These are phyloP conservation scores for Microsporum canis DNA, from an alignment of 2,329 filamentous ascomycete species.

Conservation along the genomic window DNA sequence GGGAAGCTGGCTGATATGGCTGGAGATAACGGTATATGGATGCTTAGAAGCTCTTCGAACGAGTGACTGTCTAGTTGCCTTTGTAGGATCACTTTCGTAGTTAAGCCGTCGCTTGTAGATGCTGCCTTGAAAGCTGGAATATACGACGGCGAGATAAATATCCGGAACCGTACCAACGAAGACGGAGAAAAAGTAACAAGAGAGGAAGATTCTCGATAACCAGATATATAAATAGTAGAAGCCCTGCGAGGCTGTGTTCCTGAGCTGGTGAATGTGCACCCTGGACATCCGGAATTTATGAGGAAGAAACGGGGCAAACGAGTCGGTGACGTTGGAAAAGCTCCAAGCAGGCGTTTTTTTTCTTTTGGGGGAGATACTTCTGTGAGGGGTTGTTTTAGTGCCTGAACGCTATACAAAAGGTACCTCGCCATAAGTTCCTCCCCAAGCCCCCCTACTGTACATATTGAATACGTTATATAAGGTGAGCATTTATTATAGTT, in stretches of 20 bases:
- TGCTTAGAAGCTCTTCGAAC: background rate
- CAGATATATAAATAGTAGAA: background rate
- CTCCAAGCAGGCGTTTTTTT: background rate
- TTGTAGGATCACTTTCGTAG: background rate
- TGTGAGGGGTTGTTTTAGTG: background rate
- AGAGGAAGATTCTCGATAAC: background rate
- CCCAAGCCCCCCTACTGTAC: no score
- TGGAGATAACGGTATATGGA: background rate
- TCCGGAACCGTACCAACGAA: background rate
- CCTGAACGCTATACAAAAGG: background rate
- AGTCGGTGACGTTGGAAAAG: slow-evolving; percentile 1
- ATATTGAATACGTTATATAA: no score
- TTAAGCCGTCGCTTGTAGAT: background rate
- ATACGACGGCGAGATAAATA: background rate
- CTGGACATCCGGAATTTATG: background rate
- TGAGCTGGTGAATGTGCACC: background rate
- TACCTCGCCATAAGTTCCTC: background rate
- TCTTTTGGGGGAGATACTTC: background rate
- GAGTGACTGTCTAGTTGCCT: background rate
- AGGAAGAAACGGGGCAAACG: background rate
- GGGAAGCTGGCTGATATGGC: background rate
- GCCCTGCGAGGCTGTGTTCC: background rate
- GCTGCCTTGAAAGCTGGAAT: background rate
- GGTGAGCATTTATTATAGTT: no score
- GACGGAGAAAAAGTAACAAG: background rate